Evolutionary conservation across 1,139 yeast genomes (phyloP).

Genomic region (Yamadazyma mexicana): DNA sequence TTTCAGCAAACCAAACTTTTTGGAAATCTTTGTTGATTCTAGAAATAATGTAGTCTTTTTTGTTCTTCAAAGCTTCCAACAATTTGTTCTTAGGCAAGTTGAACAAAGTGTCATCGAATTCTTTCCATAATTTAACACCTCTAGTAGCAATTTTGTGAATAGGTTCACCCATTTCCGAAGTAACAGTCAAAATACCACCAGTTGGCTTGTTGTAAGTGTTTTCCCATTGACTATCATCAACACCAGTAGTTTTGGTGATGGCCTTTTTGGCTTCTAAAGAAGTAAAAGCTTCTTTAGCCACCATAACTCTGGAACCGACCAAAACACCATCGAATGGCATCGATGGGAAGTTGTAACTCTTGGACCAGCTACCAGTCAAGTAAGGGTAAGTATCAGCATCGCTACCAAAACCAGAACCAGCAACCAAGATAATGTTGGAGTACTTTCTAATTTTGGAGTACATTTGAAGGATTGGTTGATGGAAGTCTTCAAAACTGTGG

Average conservation of each 20-base stretch:
- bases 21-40: constrained; percentile 92
- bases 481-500: constrained; percentile 98
- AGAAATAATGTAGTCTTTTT: constrained; percentile 82
- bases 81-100: constrained; percentile 87
- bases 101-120: constrained; percentile 91
- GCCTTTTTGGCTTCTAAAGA: constrained; percentile 92
- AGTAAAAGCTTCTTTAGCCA: constrained; percentile 93
- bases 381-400: constrained; percentile 96
- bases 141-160: constrained; percentile 98
- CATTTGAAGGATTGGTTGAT: constrained; percentile 94
- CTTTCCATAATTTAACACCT: constrained; percentile 96
- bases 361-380: constrained; percentile 95
- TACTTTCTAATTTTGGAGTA: constrained; percentile 93
- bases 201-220: constrained; percentile 90
- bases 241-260: constrained; percentile 89
- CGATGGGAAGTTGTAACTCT: constrained; percentile 82
- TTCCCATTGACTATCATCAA: constrained; percentile 87
- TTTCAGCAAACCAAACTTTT: constrained; percentile 94
- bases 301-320: constrained; percentile 96
- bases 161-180: constrained; percentile 99
- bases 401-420: constrained; percentile 98
- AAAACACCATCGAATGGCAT: constrained; percentile 99
- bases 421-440: constrained; percentile 82
- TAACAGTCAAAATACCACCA: constrained; percentile 94
- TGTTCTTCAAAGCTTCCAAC: constrained; percentile 74